phyloP scores from a whole-genome alignment of 2,329 filamentous ascomycete genomes.

The Ceratocystis ficicola region DNA sequence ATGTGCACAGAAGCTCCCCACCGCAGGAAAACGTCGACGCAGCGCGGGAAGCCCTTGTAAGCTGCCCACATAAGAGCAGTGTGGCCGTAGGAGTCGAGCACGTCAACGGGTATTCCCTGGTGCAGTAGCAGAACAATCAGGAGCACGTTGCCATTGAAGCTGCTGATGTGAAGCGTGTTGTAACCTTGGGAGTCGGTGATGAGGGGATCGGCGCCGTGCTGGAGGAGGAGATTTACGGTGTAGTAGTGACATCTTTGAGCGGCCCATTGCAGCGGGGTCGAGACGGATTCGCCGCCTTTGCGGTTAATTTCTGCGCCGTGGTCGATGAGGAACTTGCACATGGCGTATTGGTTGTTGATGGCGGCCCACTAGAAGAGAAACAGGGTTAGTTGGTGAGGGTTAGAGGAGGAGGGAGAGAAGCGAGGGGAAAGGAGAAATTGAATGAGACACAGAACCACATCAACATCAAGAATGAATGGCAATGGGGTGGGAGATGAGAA shows the following conservation, averaged over 20 bases:
- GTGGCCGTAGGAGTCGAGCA: constrained; percentile 78
- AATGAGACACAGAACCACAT: neutral
- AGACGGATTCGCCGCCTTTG: constrained; percentile 88
- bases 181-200: constrained; percentile 91
- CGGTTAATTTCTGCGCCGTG: constrained; percentile 81
- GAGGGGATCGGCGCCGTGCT: constrained; percentile 83
- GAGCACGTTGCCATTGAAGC: constrained; percentile 90
- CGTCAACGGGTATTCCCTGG: constrained; percentile 89
- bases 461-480: too few species aligned
- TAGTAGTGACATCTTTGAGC: constrained; percentile 96
- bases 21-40: constrained; percentile 80
- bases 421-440: neutral
- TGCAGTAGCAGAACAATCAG: constrained; percentile 81
- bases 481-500: too few species aligned
- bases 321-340: constrained; percentile 88
- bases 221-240: constrained; percentile 80
- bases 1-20: constrained; percentile 94
- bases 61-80: constrained; percentile 97
- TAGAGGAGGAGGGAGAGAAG: neutral
- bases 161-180: constrained; percentile 93
- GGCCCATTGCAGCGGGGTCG: constrained; percentile 92
- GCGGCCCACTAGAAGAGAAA: constrained; percentile 66
- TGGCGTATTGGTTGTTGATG: constrained; percentile 95
- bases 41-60: constrained; percentile 89
- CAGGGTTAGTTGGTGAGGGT: constrained; percentile 21